Conservation (phyloP, 129 eudicot genomes). For the Pulicaria dysenterica region DNA sequence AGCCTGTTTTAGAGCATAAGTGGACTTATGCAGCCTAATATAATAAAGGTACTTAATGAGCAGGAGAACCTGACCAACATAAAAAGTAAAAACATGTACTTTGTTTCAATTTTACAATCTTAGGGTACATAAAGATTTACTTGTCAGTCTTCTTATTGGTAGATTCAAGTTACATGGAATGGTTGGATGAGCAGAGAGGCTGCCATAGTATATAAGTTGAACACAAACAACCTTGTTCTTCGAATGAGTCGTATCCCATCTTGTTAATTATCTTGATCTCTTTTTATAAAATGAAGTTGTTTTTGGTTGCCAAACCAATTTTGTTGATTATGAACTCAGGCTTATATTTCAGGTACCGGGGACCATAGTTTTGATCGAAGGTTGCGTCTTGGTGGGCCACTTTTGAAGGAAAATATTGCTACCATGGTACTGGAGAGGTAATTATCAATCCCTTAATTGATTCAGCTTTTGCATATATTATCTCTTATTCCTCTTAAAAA, state of each 20-base stretch:
- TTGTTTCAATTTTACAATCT: neutral
- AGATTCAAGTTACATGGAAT: neutral
- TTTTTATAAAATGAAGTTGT: constrained; percentile 5
- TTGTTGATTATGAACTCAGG: constrained; percentile 12
- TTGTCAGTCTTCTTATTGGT: neutral
- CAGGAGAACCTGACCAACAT: neutral
- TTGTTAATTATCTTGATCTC: neutral
- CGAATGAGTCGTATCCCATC: too few species aligned
- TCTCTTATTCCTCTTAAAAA: constrained; percentile 17
- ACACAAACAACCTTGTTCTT: too few species aligned
- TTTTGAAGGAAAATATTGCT: constrained; percentile 87
- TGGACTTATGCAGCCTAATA: neutral
- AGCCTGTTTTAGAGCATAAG: constrained; percentile 10
- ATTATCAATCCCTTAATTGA: constrained; percentile 14
- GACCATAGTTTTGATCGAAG: constrained; percentile 94
- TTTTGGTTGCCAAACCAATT: constrained; percentile 4
- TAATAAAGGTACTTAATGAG: neutral
- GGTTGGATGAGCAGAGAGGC: neutral
- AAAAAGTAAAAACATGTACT: neutral
- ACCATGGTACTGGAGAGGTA: constrained; percentile 99
- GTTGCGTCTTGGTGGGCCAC: constrained; percentile 93
- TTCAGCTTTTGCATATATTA: neutral
- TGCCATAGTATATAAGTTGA: too few species aligned
- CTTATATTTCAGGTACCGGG: constrained; percentile 68
- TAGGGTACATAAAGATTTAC: neutral